Base-by-base conservation (phyloP, 2,329 filamentous ascomycete genomes). In the Phaeophleospora eucalypticola region DNA sequence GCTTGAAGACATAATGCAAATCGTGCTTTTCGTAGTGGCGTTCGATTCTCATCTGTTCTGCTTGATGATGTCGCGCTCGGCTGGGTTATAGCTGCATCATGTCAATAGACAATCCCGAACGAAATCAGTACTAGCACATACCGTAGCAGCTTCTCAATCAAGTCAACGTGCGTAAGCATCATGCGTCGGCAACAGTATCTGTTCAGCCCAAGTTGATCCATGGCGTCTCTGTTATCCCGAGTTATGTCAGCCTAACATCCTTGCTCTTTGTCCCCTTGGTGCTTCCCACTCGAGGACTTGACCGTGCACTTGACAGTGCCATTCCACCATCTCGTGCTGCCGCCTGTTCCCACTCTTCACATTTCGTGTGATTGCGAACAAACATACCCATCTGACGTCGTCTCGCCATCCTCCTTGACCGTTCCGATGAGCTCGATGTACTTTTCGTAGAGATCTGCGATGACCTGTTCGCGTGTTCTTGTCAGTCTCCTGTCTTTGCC, bases 81-180 rank as follows among this genome's bases (percentile, higher is more conserved):
- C 62, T 24, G 65, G 65, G 50, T 68, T 68, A 57, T 67, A 67
- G 36, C 60, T 63, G 41, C 32, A 32, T 18, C 21, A 32, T 17
- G 6, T n/a, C 9, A 10, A 27, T 36, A 20, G 43, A 18, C n/a
- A 8, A 19, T 14, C 10, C 12, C 21, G 12, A 12, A 2, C 19
- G 4, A 17, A 17, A 2, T 29, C 27, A 19, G 32, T 7, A 17
- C 17, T 4, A 12, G 21, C 21, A 61, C 80, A 60, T 83, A 95
- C 87, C 91, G 88, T 57, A 98, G 82, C 41, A 98, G 82, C 74
- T 98, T 98, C 78, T 98, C 93, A 61, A 98, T 96, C 53, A 98
- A 78, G 69, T 98, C 93, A 63, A 98, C 93, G 72, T 98, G 93
- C 50, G 93, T 98, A 87, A 98, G 96, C 70, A 98, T 83, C 93